Conservation (phyloP, 495 filamentous ascomycete genomes). For the Gamarada debralockiae region DNA sequence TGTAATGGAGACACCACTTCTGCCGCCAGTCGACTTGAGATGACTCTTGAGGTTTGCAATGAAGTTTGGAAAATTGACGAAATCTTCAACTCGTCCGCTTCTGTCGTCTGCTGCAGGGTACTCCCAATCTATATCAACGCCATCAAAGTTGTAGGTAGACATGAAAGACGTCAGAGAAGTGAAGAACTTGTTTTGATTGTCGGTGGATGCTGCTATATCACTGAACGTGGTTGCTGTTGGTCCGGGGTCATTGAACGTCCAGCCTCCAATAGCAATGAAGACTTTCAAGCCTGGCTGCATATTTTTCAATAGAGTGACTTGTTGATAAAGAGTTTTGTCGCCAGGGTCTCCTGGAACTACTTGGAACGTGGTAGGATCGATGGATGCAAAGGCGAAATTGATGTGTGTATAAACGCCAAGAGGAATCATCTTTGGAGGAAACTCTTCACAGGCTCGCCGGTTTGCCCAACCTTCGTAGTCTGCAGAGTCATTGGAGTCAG, state of each 20-base stretch:
- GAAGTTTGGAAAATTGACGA: constrained; percentile 33
- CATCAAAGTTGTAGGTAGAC: constrained; percentile 10
- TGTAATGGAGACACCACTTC: constrained; percentile 38
- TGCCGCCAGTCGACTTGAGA: background rate
- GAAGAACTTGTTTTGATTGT: constrained; percentile 30
- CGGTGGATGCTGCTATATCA: constrained; percentile 21
- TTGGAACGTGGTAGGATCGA: constrained; percentile 2
- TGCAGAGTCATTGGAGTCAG: too few relatives aligned
- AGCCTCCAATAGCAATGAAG: constrained; percentile 1
- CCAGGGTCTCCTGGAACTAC: constrained; percentile 5
- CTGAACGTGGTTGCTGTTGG: constrained; percentile 23
- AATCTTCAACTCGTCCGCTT: constrained; percentile 36
- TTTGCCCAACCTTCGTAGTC: too few relatives aligned
- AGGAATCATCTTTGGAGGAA: too few relatives aligned
- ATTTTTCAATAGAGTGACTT: constrained; percentile 8
- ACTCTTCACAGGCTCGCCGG: too few relatives aligned
- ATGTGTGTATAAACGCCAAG: constrained; percentile 8
- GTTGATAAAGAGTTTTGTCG: background rate
- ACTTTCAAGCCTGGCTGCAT: background rate
- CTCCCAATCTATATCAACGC: too few relatives aligned
- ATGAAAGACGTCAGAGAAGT: background rate
- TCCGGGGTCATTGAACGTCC: background rate
- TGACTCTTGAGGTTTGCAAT: constrained; percentile 30
- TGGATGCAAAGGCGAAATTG: constrained; percentile 17
- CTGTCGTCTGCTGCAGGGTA: constrained; percentile 48